Conservation (phyloP, 192 early-diverging fungal species). For the Coemansia sp. region DNA sequence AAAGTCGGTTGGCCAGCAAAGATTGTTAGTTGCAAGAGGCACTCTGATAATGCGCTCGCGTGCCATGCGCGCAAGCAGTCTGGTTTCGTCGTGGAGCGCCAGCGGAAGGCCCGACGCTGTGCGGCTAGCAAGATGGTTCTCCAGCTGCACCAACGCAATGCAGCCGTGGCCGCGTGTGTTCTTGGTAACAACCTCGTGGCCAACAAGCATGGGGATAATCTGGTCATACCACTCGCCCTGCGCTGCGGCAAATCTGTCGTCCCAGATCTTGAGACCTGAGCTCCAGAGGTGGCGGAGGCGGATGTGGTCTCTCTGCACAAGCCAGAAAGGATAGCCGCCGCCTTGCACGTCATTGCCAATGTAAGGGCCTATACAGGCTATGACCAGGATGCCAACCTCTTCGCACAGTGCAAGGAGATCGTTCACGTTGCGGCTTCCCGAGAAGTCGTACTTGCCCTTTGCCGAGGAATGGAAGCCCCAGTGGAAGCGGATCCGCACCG, state of each 20-base stretch:
- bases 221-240: conserved; percentile 75
- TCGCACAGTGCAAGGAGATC: conserved; percentile 73
- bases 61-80: conserved; percentile 71
- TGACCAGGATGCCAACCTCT: conserved; percentile 70
- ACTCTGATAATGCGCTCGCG: conserved; percentile 74
- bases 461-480: conserved; percentile 85
- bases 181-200: conserved; percentile 74
- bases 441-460: conserved; percentile 72
- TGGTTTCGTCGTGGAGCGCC: conserved; percentile 79
- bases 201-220: conserved; percentile 72
- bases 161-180: conserved; percentile 60
- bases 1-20: conserved; percentile 41
- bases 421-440: conserved; percentile 70
- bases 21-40: conserved; percentile 85
- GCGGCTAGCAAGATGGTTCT: conserved; percentile 74
- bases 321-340: conserved; percentile 77
- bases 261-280: conserved; percentile 68
- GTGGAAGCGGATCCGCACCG: conserved; percentile 86
- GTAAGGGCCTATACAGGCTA: conserved; percentile 82
- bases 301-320: conserved; percentile 69
- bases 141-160: conserved; percentile 77
- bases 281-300: conserved; percentile 71
- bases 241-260: conserved; percentile 66
- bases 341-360: conserved; percentile 80
- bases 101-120: conserved; percentile 62